A percentile compares a stretch with the other conserved stretches of the same genome.
Conservation (phyloP, 257 asterid genomes). For the Ilex aquifolium region DNA sequence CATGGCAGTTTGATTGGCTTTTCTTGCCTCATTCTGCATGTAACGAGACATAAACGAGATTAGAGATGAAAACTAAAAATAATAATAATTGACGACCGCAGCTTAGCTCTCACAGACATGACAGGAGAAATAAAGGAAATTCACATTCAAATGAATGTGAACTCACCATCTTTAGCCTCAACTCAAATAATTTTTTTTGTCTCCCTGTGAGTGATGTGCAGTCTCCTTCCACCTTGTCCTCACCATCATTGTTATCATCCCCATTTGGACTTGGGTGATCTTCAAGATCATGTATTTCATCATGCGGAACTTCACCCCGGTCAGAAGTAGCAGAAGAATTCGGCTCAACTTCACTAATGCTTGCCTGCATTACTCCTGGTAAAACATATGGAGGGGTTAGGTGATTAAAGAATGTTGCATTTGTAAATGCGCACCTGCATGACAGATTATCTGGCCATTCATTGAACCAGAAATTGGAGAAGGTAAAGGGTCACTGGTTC, state of each 20-base stretch:
- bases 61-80: not conserved
- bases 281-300: constrained; percentile 12
- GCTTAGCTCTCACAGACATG: not conserved
- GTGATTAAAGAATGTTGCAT: too few relatives aligned
- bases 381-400: constrained; percentile 6
- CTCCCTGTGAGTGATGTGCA: constrained; percentile 62
- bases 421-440: too few relatives aligned
- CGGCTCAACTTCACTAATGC: constrained; percentile 15
- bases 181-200: constrained; percentile 65
- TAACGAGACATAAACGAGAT: constrained; percentile 11
- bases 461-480: too few relatives aligned
- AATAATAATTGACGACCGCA: too few relatives aligned
- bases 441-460: too few relatives aligned
- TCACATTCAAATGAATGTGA: not conserved
- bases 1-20: constrained; percentile 90
- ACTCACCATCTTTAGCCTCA: constrained; percentile 79
- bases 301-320: constrained; percentile 25
- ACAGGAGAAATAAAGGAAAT: not conserved
- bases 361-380: constrained; percentile 30
- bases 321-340: constrained; percentile 18
- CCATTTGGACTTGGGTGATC: constrained; percentile 18
- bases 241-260: constrained; percentile 34
- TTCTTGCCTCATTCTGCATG: constrained; percentile 71
- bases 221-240: constrained; percentile 25
- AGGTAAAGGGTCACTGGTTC: not conserved